These are phyloP conservation scores for Podospora australis DNA, from an alignment of 495 filamentous ascomycete genomes.

Conservation along the genomic window DNA sequence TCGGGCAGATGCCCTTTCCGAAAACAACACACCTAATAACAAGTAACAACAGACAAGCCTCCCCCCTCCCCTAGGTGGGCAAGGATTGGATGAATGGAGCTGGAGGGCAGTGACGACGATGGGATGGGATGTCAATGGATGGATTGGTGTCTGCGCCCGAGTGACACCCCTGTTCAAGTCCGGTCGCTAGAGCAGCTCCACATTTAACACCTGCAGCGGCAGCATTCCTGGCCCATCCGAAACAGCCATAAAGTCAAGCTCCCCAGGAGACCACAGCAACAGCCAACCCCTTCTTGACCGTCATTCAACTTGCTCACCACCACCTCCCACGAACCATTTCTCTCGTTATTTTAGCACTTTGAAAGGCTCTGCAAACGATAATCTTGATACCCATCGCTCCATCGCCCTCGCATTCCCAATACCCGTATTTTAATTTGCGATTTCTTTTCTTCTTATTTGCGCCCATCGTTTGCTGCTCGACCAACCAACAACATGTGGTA, in stretches of 20 bases:
- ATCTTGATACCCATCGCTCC: background rate
- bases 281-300: slow-evolving; percentile 6
- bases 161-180: slow-evolving; percentile 2
- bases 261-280: slow-evolving; percentile 6
- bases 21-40: background rate
- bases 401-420: background rate
- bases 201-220: slow-evolving; percentile 9
- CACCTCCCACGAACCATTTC: too few species aligned
- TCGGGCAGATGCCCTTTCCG: background rate
- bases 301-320: background rate
- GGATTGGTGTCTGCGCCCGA: slow-evolving; percentile 2
- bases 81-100: slow-evolving; percentile 1
- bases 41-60: background rate
- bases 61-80: background rate
- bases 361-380: background rate
- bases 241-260: slow-evolving; percentile 22
- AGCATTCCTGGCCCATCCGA: slow-evolving; percentile 9
- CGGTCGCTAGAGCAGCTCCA: slow-evolving; percentile 8
- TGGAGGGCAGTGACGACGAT: slow-evolving; percentile 3
- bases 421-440: too few species aligned
- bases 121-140: background rate
- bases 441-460: slow-evolving; percentile 2
- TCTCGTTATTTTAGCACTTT: background rate
- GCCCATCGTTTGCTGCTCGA: slow-evolving; percentile 19
- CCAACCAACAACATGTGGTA: too few species aligned